These are phyloP conservation scores for Haplographium delicatum DNA, from an alignment of 495 filamentous ascomycete species.

Conservation along the genomic window DNA sequence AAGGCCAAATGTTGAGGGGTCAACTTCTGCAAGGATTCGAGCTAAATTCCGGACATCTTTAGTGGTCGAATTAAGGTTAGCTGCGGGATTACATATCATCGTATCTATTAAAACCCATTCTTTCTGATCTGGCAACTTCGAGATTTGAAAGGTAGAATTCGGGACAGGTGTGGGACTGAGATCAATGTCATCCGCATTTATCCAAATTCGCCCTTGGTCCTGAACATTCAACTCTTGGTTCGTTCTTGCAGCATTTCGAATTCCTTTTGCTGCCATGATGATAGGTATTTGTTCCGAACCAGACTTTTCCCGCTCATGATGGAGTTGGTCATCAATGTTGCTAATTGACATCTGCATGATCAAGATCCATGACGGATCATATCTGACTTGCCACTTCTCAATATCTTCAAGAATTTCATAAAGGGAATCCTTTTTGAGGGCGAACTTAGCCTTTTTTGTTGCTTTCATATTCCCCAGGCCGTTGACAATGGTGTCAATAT, in stretches of 20 bases:
- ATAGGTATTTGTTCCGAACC: slow-evolving; percentile 1
- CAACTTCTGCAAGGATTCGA: slow-evolving; percentile 28
- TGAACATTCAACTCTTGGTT: neutral
- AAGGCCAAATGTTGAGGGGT: slow-evolving; percentile 42
- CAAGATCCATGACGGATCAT: slow-evolving; percentile 37
- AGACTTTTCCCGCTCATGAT: slow-evolving; percentile 2
- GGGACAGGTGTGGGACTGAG: slow-evolving; percentile 7
- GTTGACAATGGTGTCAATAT: neutral
- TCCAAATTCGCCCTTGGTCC: slow-evolving; percentile 7
- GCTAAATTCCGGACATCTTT: slow-evolving; percentile 39
- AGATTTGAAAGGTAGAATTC: slow-evolving; percentile 20
- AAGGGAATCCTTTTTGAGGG: neutral
- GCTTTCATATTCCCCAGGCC: neutral
- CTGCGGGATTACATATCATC: slow-evolving; percentile 12
- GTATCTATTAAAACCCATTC: slow-evolving; percentile 25
- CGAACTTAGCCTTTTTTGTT: slow-evolving; percentile 1
- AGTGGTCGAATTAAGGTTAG: slow-evolving; percentile 10
- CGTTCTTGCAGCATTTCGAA: slow-evolving; percentile 11
- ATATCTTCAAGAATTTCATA: slow-evolving; percentile 23
- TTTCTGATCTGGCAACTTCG: neutral
- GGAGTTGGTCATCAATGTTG: slow-evolving; percentile 27
- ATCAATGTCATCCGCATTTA: slow-evolving; percentile 12
- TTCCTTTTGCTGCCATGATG: slow-evolving; percentile 5
- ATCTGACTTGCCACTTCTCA: slow-evolving; percentile 35
- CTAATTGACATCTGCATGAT: slow-evolving; percentile 30